Conservation (phyloP, 495 filamentous ascomycete species). For the Arthonia radiata region DNA sequence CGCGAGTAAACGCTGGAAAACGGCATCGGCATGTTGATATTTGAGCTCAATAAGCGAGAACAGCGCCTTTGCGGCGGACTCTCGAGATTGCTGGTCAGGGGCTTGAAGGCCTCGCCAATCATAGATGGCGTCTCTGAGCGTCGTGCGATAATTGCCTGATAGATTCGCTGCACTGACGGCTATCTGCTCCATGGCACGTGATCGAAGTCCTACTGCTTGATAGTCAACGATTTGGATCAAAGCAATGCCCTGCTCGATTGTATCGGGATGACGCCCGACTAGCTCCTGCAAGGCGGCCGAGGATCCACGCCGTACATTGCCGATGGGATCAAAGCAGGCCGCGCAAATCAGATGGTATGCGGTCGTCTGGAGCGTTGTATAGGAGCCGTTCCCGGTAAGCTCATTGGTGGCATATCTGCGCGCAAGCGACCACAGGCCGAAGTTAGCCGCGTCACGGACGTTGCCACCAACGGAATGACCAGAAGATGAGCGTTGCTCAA, state of each 20-base stretch:
- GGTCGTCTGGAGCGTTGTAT: conserved; percentile 44
- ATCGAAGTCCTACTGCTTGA: conserved; percentile 69
- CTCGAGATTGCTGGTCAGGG: conserved; percentile 42
- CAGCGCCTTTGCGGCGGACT: conserved; percentile 41
- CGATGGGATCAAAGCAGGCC: conserved; percentile 67
- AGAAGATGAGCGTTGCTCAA: conserved; percentile 60
- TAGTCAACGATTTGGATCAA: conserved; percentile 83
- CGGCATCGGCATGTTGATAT: too few species aligned
- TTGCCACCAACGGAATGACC: conserved; percentile 71
- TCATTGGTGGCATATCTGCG: conserved; percentile 66
- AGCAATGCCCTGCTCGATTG: conserved; percentile 50
- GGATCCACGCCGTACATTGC: conserved; percentile 76
- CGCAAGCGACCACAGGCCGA: conserved; percentile 82
- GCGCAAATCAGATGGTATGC: conserved; percentile 57
- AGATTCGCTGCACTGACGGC: conserved; percentile 38
- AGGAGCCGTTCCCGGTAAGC: conserved; percentile 17
- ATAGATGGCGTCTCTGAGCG: conserved; percentile 43
- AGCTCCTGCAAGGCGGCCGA: conserved; percentile 89
- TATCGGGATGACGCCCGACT: conserved; percentile 76
- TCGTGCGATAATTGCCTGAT: conserved; percentile 39
- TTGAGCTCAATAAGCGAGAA: too few species aligned
- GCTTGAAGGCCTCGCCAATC: conserved; percentile 72
- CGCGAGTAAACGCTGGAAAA: too few species aligned
- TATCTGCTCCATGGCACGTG: conserved; percentile 55
- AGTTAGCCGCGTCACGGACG: conserved; percentile 89